Conservation (phyloP, 441 rosid species). For the Brassica balearica region DNA sequence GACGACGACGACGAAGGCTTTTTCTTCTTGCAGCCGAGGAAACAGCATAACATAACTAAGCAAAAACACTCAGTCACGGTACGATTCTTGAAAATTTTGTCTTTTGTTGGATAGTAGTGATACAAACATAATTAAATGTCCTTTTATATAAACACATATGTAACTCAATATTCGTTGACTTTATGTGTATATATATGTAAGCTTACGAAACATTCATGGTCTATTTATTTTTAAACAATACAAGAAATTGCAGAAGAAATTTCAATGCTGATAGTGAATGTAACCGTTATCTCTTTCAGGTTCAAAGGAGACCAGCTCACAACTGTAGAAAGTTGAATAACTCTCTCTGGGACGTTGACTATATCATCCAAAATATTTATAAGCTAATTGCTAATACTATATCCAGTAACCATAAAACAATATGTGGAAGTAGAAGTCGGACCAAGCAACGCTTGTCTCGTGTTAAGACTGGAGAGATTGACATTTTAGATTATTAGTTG, state of each 20-base stretch:
- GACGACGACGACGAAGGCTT: conserved; percentile 5
- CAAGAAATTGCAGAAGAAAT: conserved; percentile 8
- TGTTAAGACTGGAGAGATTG: too few species aligned
- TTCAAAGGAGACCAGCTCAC: background rate
- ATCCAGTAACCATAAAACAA: background rate
- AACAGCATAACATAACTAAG: conserved; percentile 21
- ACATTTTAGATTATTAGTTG: background rate
- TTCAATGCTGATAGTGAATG: conserved; percentile 9
- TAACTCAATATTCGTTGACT: background rate
- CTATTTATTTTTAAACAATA: background rate
- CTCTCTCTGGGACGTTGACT: conserved; percentile 11
- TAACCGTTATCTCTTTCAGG: conserved; percentile 10
- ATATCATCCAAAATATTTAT: background rate
- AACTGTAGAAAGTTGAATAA: background rate
- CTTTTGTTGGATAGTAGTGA: background rate
- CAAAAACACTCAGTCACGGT: background rate
- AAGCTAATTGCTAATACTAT: too few species aligned
- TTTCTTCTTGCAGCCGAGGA: conserved; percentile 30
- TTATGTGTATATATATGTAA: background rate
- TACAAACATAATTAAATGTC: background rate
- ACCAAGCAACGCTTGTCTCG: background rate
- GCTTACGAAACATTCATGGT: conserved; percentile 16
- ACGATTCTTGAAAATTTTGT: background rate
- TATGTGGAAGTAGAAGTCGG: background rate
- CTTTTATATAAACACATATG: background rate